These are phyloP conservation scores for Ormosia emarginata DNA, from an alignment of 306 rosid species.

Conservation along the genomic window DNA sequence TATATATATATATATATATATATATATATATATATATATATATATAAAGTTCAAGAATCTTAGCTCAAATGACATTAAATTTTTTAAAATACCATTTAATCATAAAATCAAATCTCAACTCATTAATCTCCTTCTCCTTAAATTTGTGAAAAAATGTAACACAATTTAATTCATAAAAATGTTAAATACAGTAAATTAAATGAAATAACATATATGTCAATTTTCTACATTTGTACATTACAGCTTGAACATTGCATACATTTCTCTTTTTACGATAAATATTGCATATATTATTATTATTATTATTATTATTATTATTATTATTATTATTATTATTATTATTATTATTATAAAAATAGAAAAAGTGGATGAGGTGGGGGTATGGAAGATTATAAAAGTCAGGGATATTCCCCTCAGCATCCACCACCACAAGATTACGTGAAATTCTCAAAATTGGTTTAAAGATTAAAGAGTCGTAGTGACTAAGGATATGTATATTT, in stretches of 20 bases:
- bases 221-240: background rate
- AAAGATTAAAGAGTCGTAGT: background rate
- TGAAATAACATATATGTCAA: background rate
- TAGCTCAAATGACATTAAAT: too few relatives aligned
- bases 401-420: conserved; percentile 25
- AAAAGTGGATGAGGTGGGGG: background rate
- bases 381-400: background rate
- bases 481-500: background rate
- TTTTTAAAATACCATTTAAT: too few relatives aligned
- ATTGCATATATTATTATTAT: background rate
- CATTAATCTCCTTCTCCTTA: background rate
- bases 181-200: background rate
- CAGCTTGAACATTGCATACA: background rate
- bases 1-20: too few relatives aligned
- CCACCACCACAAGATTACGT: conserved; percentile 7
- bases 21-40: too few relatives aligned
- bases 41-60: too few relatives aligned
- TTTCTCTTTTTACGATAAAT: background rate
- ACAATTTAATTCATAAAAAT: background rate
- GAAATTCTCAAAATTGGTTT: background rate
- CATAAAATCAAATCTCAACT: background rate
- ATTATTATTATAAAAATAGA: background rate
- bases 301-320: background rate
- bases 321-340: background rate
- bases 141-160: background rate